Base-by-base conservation (phyloP, 2,329 filamentous ascomycete genomes). In the Beauveria sp. region DNA sequence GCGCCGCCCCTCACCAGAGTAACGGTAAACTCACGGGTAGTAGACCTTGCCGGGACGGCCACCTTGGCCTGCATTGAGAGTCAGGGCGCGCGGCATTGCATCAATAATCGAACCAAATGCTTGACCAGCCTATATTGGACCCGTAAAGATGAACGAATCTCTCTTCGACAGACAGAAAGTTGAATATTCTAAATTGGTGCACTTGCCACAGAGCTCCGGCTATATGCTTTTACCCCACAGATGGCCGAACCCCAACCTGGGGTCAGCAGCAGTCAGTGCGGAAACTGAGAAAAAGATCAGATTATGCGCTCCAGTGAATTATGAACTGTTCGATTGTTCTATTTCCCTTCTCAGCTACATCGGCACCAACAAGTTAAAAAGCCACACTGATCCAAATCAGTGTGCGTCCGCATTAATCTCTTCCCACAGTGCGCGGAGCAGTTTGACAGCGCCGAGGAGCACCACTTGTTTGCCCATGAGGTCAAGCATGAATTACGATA, bases 11-110 rank as follows among this genome's bases (percentile, higher is more conserved):
- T 24, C 10, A n/a, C 2, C 22, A 9, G 18, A 20, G 50, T 8
- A 34, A 12, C 28, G 22, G 12, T 20, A 3, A 63, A 63, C 80
- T 71, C 70, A 87, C 84, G 89, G 88, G 69, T 92, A 92, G 77
- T 93, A 96, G 65, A 96, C 92, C 74, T 92, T 79, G 61, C 91
- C 92, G 7, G 92, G 91, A 76, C 92, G 93, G 67, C 90, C 73
- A 44, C 67, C 90, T 66, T 91, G 87, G 54, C 88, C 78, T 66
- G 90, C 81, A 68, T 86, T 80, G 64, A 92, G 79, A 28, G 81
- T 81, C 58, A 91, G 80, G 61, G 82, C 81, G 47, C 76, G 73
- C 57, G 81, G 78, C 82, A 84, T 84, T 12, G 7, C 43, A 10
- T 2, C 5, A 20, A 18, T 12, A 9, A 24, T 50, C 14, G 12